These are phyloP conservation scores for Arachnopeziza araneosa DNA, from an alignment of 2,329 filamentous ascomycete species.

Conservation along the genomic window DNA sequence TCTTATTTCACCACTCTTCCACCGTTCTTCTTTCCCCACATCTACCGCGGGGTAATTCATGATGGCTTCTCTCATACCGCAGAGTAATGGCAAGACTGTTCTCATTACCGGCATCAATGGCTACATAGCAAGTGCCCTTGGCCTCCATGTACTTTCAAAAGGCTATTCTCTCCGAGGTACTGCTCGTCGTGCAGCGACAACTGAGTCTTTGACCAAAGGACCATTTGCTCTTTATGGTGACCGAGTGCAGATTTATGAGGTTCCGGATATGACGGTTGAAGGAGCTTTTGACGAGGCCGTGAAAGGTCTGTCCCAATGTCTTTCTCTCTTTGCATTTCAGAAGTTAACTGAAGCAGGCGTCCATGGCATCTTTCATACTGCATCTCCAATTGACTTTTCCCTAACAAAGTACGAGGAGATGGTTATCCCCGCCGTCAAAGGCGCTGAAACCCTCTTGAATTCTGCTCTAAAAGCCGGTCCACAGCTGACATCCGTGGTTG, in stretches of 20 bases:
- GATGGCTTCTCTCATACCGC: conserved; percentile 19
- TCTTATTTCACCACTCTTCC: not conserved
- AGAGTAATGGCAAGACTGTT: conserved; percentile 24
- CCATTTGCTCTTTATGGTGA: conserved; percentile 24
- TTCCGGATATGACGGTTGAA: conserved; percentile 25
- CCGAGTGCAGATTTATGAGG: conserved; percentile 24
- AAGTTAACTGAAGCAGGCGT: conserved; percentile 19
- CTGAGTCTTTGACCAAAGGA: conserved; percentile 22
- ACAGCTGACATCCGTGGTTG: conserved; percentile 36
- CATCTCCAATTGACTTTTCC: conserved; percentile 28
- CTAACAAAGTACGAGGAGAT: conserved; percentile 27
- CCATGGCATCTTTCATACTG: conserved; percentile 29
- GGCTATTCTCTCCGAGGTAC: conserved; percentile 30
- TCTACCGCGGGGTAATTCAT: not conserved
- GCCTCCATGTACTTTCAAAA: conserved; percentile 22
- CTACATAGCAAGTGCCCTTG: conserved; percentile 29
- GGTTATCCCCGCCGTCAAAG: conserved; percentile 23
- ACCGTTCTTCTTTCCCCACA: no score
- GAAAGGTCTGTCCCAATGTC: conserved; percentile 14
- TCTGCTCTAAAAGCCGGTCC: conserved; percentile 30
- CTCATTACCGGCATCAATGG: conserved; percentile 32
- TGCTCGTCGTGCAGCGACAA: conserved; percentile 21
- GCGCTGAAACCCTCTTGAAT: conserved; percentile 26
- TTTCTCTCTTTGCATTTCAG: not conserved
- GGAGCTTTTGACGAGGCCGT: conserved; percentile 28